Evolutionary conservation across 2,329 filamentous ascomycete genomes (phyloP), one percentile per base, ranked within the genome.

Genomic region (Fusarium pseudocircinatum): DNA sequence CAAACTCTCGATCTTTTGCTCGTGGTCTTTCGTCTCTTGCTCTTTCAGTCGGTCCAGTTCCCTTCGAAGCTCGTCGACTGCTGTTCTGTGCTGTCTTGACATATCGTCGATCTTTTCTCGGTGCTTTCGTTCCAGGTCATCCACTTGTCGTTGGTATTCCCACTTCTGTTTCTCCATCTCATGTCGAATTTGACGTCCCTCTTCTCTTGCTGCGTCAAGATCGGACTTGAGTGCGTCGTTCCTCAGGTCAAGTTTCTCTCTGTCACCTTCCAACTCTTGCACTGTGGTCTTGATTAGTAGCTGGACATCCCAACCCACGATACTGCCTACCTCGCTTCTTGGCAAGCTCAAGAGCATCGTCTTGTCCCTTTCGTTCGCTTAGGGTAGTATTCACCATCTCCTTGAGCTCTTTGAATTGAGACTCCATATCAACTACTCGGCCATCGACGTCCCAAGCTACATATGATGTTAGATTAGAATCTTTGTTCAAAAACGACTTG

Each of bases 371-470:
- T 75, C 90, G 91, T 61, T 94, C 91, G 44, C 87, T 88, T 16
- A 92, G 87, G 28, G 93, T 91, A 37, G 88, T 87, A 66, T 90
- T 90, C 79, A 98, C 90, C 72, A 93, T 91, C 65, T 92, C 87
- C 78, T 92, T 92, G 70, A 98, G 86, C 67, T 88, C 86, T 53
- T 88, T 87, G 79, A 94, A 94, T 77, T 96, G 87, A 24, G 87
- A 85, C 77, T 97, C 94, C 83, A 98, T 92, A 67, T 91, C 88
- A 71, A 91, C 91, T 75, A 98, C 88, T 73, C 92, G 90, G 69
- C 89, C 89, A 76, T 95, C 92, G 74, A 95, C 90, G 80, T 98
- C 94, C 88, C 92, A 96, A 78, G 89, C 93, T 94, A 88, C 72
- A 82, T 85, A 89, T 39, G 80, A 82, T 77, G 85, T 87, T 74